Conservation (phyloP, 768 basidiomycete genomes). For the Macrolepiota fuliginosa region DNA sequence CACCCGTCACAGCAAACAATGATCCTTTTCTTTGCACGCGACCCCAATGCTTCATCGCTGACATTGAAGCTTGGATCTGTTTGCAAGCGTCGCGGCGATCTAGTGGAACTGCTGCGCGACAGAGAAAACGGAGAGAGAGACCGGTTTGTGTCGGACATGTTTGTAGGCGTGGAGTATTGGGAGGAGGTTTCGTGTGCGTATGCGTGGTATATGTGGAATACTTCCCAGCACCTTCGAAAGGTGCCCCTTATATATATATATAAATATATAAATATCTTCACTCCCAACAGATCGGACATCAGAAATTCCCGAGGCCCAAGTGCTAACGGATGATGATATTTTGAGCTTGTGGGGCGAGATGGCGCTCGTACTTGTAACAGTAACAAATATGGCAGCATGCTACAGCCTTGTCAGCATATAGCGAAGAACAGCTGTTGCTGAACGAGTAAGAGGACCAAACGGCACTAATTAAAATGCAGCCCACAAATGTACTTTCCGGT, state of each 20-base stretch:
- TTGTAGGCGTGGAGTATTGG: background rate
- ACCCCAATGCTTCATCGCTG: slow-evolving; percentile 15
- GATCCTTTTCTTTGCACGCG: slow-evolving; percentile 50
- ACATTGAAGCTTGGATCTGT: slow-evolving; percentile 28
- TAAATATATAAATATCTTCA: slow-evolving; percentile 3
- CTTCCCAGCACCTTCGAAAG: background rate
- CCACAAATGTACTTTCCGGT: background rate
- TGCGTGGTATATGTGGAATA: background rate
- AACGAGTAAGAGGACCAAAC: background rate
- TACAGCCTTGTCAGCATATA: background rate
- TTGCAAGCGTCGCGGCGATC: slow-evolving; percentile 29
- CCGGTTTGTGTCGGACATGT: background rate
- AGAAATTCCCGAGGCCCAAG: background rate
- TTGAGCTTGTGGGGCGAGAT: background rate
- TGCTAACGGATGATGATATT: background rate
- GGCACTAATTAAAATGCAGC: background rate
- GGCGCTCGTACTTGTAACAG: background rate
- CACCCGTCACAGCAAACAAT: slow-evolving; percentile 78
- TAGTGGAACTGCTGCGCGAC: slow-evolving; percentile 20
- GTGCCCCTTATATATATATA: slow-evolving; percentile 3
- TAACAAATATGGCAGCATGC: background rate
- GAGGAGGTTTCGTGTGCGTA: background rate
- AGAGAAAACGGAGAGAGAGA: background rate
- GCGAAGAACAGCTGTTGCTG: background rate
- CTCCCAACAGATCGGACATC: slow-evolving; percentile 6